Base-by-base conservation (phyloP, 164 flowering plant species). In the Pachysandra terminalis region DNA sequence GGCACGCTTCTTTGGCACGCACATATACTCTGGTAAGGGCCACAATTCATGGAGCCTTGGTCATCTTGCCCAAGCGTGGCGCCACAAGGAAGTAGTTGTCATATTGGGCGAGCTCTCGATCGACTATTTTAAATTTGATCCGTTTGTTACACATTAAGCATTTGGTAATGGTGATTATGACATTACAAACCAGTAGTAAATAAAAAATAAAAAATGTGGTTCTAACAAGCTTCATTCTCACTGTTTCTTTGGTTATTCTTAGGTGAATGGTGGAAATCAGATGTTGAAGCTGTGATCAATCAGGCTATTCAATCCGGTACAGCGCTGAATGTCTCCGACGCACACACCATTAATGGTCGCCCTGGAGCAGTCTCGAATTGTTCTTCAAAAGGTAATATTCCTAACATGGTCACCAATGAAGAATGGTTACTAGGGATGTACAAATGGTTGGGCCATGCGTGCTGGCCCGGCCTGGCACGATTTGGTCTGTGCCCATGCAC, bases 181-280 rank as follows among this genome's bases (percentile, higher is more conserved):
- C n/a, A n/a, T n/a, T n/a, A n/a, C n/a, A n/a, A n/a, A n/a, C n/a
- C n/a, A n/a, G n/a, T n/a, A n/a, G n/a, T n/a, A n/a, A n/a, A n/a
- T n/a, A n/a, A n/a, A n/a, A n/a, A n/a, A n/a, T n/a, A n/a, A n/a
- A n/a, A n/a, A n/a, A n/a, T n/a, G n/a, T n/a, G n/a, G n/a, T n/a
- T n/a, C n/a, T n/a, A n/a, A n/a, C n/a, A 61, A 3, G 24, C 28
- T 62, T 49, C 19, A 6, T 57, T 28, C 60, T 57, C 51, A 10
- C 17, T 45, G 51, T 45, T 45, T 45, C 16, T 45, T 45, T 45
- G 51, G 51, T 45, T 45, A 2, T 45, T 26, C 65, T 72, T 76
- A 85, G 96, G 73, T 62, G 97, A 91, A 69, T 91, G 95, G 95
- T 91, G 97, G 97, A 91, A 89, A 71, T 85, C 95, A 7, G 95